Evolutionary conservation across 306 rosid species (phyloP).

Genomic region (Begonia masoniana): DNA sequence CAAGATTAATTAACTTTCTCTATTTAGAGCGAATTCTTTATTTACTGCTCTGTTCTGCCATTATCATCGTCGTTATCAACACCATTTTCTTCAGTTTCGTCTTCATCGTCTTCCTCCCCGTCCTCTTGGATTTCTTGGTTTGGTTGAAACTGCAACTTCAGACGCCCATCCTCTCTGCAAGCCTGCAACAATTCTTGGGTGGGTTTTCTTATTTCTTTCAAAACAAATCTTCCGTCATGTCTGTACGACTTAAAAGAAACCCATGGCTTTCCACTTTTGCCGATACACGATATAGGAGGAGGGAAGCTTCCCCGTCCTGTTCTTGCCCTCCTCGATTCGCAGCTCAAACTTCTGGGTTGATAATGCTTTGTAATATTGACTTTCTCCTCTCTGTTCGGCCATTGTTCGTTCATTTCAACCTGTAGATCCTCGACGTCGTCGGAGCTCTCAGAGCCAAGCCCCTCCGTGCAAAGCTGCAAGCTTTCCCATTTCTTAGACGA

Average conservation of each 20-base stretch:
- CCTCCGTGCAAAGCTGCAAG: constrained; percentile 77
- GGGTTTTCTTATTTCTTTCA: constrained; percentile 49
- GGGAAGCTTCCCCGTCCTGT: constrained; percentile 43
- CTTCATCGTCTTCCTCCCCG: constrained; percentile 14
- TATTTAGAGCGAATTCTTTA: no score
- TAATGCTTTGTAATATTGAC: constrained; percentile 6
- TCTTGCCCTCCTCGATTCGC: constrained; percentile 35
- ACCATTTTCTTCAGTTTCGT: constrained; percentile 6
- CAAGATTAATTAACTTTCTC: no score
- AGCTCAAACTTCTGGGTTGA: constrained; percentile 6
- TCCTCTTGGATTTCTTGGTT: constrained; percentile 22
- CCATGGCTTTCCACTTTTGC: constrained; percentile 52
- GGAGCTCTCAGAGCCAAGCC: constrained; percentile 79
- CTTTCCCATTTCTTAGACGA: constrained; percentile 52
- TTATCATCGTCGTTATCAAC: constrained; percentile 16
- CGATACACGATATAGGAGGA: constrained; percentile 72
- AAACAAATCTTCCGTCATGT: constrained; percentile 62
- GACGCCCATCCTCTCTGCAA: constrained; percentile 64
- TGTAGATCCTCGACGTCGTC: constrained; percentile 60
- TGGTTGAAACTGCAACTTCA: constrained; percentile 47
- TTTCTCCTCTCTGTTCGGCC: constrained; percentile 3
- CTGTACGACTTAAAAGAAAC: constrained; percentile 57
- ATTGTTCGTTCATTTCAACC: constrained; percentile 8
- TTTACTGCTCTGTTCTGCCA: constrained; percentile 4
- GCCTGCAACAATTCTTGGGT: constrained; percentile 59